phyloP scores from a whole-genome alignment of 2,329 filamentous ascomycete genomes.

The Falciphora oryzae region DNA sequence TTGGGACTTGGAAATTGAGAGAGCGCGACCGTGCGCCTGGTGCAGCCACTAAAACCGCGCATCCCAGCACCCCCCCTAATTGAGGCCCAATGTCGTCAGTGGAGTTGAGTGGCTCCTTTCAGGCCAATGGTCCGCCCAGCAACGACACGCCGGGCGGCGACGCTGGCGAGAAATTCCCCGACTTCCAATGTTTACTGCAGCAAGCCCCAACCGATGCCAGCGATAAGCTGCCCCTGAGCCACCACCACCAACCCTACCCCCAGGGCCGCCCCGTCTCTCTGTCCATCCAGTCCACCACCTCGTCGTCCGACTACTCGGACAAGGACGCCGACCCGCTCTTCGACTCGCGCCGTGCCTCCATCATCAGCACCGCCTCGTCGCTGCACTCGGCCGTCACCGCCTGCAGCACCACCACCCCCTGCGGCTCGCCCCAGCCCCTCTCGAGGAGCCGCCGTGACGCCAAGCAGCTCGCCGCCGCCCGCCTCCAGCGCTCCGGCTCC shows the following conservation, averaged over 20 bases:
- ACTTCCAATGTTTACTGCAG: conserved; percentile 36
- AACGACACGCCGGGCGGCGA: conserved; percentile 28
- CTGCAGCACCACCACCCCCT: conserved; percentile 10
- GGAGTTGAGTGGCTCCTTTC: conserved; percentile 3
- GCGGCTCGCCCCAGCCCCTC: conserved; percentile 17
- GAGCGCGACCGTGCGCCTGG: not conserved
- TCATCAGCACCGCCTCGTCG: conserved; percentile 23
- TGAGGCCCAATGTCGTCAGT: conserved; percentile 5
- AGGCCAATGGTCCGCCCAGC: conserved; percentile 24
- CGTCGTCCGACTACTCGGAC: conserved; percentile 22
- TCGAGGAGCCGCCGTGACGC: conserved; percentile 38
- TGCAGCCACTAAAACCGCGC: conserved; percentile 6
- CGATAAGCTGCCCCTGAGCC: conserved; percentile 11
- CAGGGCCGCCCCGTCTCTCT: conserved; percentile 19
- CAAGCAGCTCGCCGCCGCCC: conserved; percentile 44
- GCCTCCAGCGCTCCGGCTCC: conserved; percentile 38
- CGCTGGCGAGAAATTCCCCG: conserved; percentile 26
- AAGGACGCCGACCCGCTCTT: conserved; percentile 20
- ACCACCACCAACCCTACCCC: conserved; percentile 13
- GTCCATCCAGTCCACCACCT: conserved; percentile 22
- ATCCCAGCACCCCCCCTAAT: not conserved
- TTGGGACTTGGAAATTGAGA: not conserved
- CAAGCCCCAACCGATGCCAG: not conserved
- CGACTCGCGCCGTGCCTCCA: conserved; percentile 24
- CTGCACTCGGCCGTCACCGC: conserved; percentile 12